Conservation (phyloP, 2,329 filamentous ascomycete species). For the Neonectria neomacrospora region DNA sequence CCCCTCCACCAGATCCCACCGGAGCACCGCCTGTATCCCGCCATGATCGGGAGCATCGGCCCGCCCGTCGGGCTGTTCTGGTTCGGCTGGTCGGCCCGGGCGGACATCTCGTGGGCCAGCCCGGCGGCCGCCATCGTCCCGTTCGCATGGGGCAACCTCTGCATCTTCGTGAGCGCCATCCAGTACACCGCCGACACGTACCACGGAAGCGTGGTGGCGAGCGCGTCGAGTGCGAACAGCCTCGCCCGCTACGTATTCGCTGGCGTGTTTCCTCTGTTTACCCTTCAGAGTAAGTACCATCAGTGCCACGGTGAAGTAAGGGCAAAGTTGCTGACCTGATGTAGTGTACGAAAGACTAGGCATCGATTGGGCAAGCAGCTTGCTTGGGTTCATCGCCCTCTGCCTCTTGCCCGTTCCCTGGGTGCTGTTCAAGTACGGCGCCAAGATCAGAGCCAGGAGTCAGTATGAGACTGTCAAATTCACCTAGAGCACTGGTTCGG, state of each 20-base stretch:
- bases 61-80: constrained; percentile 67
- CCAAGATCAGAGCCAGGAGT: constrained; percentile 39
- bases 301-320: rapidly evolving
- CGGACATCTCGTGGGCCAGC: constrained; percentile 60
- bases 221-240: constrained; percentile 68
- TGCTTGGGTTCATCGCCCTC: constrained; percentile 60
- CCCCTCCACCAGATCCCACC: constrained; percentile 56
- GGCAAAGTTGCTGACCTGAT: constrained; percentile 25
- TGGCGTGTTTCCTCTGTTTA: constrained; percentile 69
- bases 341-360: constrained; percentile 58
- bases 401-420: constrained; percentile 63
- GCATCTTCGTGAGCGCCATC: constrained; percentile 64
- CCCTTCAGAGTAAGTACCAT: constrained; percentile 61
- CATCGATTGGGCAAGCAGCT: constrained; percentile 59
- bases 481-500: not conserved
- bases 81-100: constrained; percentile 67
- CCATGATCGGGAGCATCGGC: constrained; percentile 67
- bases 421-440: constrained; percentile 62
- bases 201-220: constrained; percentile 64
- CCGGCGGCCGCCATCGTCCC: constrained; percentile 63
- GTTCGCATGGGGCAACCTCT: constrained; percentile 70
- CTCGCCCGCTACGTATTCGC: constrained; percentile 66
- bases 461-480: constrained; percentile 52
- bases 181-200: constrained; percentile 68
- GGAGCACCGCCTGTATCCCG: constrained; percentile 67